Evolutionary conservation across 2,329 filamentous ascomycete genomes (phyloP).

Genomic region (Acephala macrosclerotiorum): DNA sequence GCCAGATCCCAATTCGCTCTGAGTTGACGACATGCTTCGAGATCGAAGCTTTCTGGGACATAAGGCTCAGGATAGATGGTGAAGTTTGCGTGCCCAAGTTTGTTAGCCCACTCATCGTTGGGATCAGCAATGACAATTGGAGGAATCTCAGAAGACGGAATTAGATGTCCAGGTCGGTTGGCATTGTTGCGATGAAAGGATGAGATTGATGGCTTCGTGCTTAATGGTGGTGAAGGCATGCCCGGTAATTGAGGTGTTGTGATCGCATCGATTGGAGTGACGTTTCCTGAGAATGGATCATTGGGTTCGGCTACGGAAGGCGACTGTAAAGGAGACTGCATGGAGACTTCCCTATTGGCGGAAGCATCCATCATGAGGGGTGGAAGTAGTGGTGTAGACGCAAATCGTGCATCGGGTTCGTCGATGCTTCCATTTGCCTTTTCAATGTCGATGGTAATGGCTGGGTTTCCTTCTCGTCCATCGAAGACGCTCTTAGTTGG

Average conservation of each 20-base stretch:
- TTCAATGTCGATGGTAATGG: constrained; percentile 58
- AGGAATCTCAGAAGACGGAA: constrained; percentile 63
- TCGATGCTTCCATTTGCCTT: constrained; percentile 57
- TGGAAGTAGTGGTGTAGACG: constrained; percentile 84
- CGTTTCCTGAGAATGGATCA: constrained; percentile 47
- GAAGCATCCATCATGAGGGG: constrained; percentile 70
- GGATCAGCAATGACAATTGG: constrained; percentile 73
- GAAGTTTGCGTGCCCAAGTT: constrained; percentile 92
- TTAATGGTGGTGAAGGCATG: constrained; percentile 75
- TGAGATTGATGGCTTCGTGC: constrained; percentile 76
- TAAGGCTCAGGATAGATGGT: constrained; percentile 87
- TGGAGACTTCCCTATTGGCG: constrained; percentile 58
- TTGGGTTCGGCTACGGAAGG: constrained; percentile 72
- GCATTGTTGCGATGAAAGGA: constrained; percentile 66
- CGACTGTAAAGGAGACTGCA: constrained; percentile 85
- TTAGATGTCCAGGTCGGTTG: constrained; percentile 52
- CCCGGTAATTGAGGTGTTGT: constrained; percentile 52
- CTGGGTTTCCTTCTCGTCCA: constrained; percentile 56
- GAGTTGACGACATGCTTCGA: constrained; percentile 64
- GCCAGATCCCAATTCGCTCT: constrained; percentile 84
- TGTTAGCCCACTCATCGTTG: constrained; percentile 83
- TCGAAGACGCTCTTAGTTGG: constrained; percentile 70
- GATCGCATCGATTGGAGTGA: constrained; percentile 51
- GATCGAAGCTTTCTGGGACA: constrained; percentile 65
- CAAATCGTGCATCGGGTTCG: constrained; percentile 66